These are phyloP conservation scores for Cymbidium sinense DNA, from an alignment of 106 monocot genomes.

Conservation along the genomic window DNA sequence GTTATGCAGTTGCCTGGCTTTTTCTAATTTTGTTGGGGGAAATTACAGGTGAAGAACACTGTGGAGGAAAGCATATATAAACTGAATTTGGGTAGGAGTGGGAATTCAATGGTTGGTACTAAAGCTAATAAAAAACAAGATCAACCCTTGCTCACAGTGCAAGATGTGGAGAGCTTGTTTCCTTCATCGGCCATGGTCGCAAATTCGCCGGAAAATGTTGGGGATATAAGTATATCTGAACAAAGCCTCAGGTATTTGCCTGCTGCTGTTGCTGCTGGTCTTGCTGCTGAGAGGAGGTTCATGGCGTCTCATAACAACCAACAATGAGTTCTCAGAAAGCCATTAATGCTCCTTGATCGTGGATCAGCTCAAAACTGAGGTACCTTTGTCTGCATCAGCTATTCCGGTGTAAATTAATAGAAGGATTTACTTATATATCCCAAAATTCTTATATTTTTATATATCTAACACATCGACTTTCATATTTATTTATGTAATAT, in stretches of 20 bases:
- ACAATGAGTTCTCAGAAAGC: slow-evolving; percentile 2
- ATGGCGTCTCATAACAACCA: slow-evolving; percentile 15
- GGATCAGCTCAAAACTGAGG: not conserved
- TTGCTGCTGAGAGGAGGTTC: slow-evolving; percentile 82
- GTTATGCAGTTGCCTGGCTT: not conserved
- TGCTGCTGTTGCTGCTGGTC: slow-evolving; percentile 68
- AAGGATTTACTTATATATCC: too few species aligned
- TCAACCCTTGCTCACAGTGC: slow-evolving; percentile 50
- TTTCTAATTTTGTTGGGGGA: not conserved
- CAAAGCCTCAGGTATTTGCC: slow-evolving; percentile 51
- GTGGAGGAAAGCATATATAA: slow-evolving; percentile 93
- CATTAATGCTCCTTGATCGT: not conserved
- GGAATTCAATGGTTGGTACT: slow-evolving; percentile 21
- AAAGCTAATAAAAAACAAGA: slow-evolving; percentile 57
- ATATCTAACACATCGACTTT: too few species aligned
- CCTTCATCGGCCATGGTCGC: slow-evolving; percentile 6
- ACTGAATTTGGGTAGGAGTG: slow-evolving; percentile 50
- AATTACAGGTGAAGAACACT: slow-evolving; percentile 62
- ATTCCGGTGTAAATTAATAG: not conserved
- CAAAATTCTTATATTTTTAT: too few species aligned
- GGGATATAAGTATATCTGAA: slow-evolving; percentile 6
- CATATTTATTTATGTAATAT: too few species aligned
- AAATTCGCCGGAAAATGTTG: slow-evolving; percentile 7
- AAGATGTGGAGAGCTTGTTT: slow-evolving; percentile 74
- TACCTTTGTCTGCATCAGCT: not conserved